Percentiles rank a stretch among this genome's conserved stretches.
These are phyloP conservation scores for Microcera coccophila DNA, from an alignment of 2,329 filamentous ascomycete species.

Conservation along the genomic window DNA sequence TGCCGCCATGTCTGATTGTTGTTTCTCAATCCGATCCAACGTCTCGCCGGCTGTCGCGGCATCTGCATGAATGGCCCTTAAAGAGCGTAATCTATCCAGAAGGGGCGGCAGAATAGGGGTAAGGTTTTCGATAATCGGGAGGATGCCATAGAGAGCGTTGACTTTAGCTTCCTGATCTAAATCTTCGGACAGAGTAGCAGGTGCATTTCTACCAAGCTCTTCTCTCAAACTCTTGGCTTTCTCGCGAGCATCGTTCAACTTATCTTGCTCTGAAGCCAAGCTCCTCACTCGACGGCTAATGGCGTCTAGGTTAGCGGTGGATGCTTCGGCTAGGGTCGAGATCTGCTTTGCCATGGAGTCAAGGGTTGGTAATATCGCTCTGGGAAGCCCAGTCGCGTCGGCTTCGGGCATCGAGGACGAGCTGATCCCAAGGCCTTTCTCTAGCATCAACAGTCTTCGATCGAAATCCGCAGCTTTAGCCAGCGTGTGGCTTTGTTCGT, in stretches of 20 bases:
- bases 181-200: slow-evolving; percentile 44
- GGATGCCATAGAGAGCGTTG: slow-evolving; percentile 82
- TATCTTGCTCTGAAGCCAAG: slow-evolving; percentile 69
- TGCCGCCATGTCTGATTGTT: slow-evolving; percentile 74
- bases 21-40: slow-evolving; percentile 70
- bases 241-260: slow-evolving; percentile 61
- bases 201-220: slow-evolving; percentile 47
- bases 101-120: slow-evolving; percentile 80
- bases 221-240: slow-evolving; percentile 61
- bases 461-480: slow-evolving; percentile 86
- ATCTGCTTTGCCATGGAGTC: slow-evolving; percentile 79
- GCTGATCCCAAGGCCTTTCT: slow-evolving; percentile 76
- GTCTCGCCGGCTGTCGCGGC: slow-evolving; percentile 78
- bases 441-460: slow-evolving; percentile 70
- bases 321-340: slow-evolving; percentile 67
- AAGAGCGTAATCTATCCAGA: slow-evolving; percentile 77
- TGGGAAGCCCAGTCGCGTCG: slow-evolving; percentile 52
- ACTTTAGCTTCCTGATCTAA: slow-evolving; percentile 79
- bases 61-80: slow-evolving; percentile 80
- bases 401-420: slow-evolving; percentile 62
- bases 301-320: slow-evolving; percentile 67
- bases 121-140: slow-evolving; percentile 84
- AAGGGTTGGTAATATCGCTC: slow-evolving; percentile 77
- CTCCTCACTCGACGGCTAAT: slow-evolving; percentile 66
- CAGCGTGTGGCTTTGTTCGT: slow-evolving; percentile 66